These are phyloP conservation scores for Ganoderma meredithae DNA, from an alignment of 1,284 basidiomycete species.

Conservation along the genomic window DNA sequence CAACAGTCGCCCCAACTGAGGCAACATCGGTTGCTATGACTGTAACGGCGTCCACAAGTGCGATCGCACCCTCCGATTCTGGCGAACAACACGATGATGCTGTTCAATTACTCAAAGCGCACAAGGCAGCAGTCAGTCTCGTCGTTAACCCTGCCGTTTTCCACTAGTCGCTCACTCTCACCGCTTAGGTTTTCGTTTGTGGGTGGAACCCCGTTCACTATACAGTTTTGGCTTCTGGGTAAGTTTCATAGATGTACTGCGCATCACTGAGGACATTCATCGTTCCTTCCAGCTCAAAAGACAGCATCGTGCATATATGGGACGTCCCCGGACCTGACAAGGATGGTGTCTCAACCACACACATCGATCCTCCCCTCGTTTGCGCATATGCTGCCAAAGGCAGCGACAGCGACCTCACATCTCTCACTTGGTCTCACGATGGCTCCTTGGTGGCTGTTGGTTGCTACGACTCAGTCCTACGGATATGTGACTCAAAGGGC, in stretches of 20 bases:
- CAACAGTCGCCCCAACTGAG: slow-evolving; percentile 5
- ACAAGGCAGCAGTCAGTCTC: slow-evolving; percentile 65
- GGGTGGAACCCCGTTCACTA: slow-evolving; percentile 78
- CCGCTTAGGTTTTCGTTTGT: slow-evolving; percentile 76
- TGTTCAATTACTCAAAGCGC: slow-evolving; percentile 61
- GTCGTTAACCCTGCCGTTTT: neutral
- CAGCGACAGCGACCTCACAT: slow-evolving; percentile 69
- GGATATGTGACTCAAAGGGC: slow-evolving; percentile 66
- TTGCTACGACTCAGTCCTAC: slow-evolving; percentile 74
- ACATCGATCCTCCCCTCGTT: slow-evolving; percentile 50
- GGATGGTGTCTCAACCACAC: slow-evolving; percentile 21
- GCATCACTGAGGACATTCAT: slow-evolving; percentile 5
- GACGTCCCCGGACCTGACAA: slow-evolving; percentile 56
- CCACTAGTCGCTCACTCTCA: neutral
- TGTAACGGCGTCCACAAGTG: neutral
- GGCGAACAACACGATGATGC: slow-evolving; percentile 37
- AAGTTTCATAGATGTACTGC: slow-evolving; percentile 34
- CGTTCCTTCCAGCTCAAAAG: slow-evolving; percentile 65
- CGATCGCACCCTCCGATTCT: slow-evolving; percentile 2
- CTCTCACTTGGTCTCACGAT: slow-evolving; percentile 75
- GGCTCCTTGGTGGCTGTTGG: slow-evolving; percentile 79
- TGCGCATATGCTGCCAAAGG: slow-evolving; percentile 57
- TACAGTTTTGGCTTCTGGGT: slow-evolving; percentile 78
- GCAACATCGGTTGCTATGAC: neutral
- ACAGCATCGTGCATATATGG: slow-evolving; percentile 81